Evolutionary conservation across 2,329 filamentous ascomycete species (phyloP).

Genomic region (Blastomyces emzantsi): DNA sequence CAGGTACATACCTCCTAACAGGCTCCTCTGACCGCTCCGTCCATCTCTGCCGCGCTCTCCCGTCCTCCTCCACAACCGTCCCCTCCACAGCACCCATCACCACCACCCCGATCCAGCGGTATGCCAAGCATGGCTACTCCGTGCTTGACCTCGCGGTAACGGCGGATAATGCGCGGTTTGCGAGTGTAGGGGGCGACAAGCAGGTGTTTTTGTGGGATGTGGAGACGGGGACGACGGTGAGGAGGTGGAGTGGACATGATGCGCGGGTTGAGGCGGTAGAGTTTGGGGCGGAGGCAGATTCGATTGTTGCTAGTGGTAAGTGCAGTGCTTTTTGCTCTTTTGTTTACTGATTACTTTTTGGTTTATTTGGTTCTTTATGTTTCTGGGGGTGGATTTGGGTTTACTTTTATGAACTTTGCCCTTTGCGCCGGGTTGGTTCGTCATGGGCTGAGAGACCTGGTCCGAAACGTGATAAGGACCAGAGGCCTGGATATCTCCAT

Average conservation of each 20-base stretch:
- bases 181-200: constrained; percentile 81
- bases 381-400: not conserved
- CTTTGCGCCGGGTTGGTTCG: not conserved
- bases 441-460: not conserved
- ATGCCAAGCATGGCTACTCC: constrained; percentile 83
- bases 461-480: no score
- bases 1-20: constrained; percentile 71
- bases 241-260: constrained; percentile 64
- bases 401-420: not conserved
- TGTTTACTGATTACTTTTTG: not conserved
- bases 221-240: constrained; percentile 62
- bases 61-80: constrained; percentile 32
- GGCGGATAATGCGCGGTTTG: constrained; percentile 72
- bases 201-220: constrained; percentile 95
- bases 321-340: not conserved
- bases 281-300: constrained; percentile 68
- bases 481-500: not conserved
- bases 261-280: constrained; percentile 67
- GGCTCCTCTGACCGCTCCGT: constrained; percentile 78
- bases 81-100: constrained; percentile 25
- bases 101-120: constrained; percentile 66
- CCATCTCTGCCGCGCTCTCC: constrained; percentile 65
- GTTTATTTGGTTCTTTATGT: constrained; percentile 3
- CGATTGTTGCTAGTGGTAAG: constrained; percentile 58
- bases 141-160: constrained; percentile 70